Base-by-base conservation (phyloP, 176 grass and related monocot species). In the Oryza rufipogon region DNA sequence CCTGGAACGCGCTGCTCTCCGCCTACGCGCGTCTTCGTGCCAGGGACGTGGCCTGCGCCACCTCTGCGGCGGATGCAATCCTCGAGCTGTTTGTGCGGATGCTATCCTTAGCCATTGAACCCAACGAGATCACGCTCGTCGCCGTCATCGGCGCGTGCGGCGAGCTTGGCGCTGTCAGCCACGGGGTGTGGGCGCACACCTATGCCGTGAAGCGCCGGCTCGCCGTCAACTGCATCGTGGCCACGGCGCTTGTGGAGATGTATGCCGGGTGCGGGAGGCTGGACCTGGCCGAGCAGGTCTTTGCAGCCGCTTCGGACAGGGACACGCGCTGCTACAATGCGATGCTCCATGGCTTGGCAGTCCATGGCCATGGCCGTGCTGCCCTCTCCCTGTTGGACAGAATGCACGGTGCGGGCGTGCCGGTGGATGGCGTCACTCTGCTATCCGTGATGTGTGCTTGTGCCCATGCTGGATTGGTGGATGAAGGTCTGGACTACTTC, bases 71-170 rank as follows among this genome's bases (percentile, higher is more conserved):
- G 28, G 77, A 86, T 83, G 1, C 5, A 6, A 38, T 72, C 1
- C 56, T 91, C 23, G 51, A 52, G 42, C n/a, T 88, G 6, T 88
- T 91, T 58, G 33, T 6, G 52, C 26, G 39, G 15, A 22, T 78
- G 67, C 15, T 78, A 58, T 44, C 76, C 10, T 79, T 33, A 14
- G 7, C 32, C 1, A 15, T 74, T 20, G 9, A 15, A 33, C 84
- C 84, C 11, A 91, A 86, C 33, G 86, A 91, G 86, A 91, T 91
- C 68, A 83, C 90, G 7, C 66, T 91, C 14, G 82, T 91, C 47
- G 68, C 79, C 9, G 15, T 82, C 78, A 8, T 91, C 26, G 11
- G 78, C 20, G 45, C 74, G 5, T 82, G 90, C 36, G 86, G 86
- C 36, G 82, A 88, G 84, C 51, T 88, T 17, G 83, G 82, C 0